These are phyloP conservation scores for Rhizopogon roseolus DNA, from an alignment of 768 basidiomycete genomes.

Conservation along the genomic window DNA sequence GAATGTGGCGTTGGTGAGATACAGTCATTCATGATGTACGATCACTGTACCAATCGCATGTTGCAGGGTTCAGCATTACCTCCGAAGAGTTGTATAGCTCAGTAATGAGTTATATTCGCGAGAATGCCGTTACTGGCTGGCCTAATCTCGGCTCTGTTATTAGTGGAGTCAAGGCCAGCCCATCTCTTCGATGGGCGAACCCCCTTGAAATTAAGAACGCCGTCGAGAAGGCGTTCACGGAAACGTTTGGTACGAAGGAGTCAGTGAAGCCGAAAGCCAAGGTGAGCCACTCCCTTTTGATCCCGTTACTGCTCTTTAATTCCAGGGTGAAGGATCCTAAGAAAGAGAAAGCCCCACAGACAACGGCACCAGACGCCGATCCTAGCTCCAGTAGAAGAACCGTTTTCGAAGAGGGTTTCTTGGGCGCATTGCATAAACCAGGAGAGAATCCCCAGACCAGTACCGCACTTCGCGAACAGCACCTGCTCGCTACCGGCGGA, in stretches of 20 bases:
- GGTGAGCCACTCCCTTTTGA: constrained; percentile 30
- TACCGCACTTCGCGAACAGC: constrained; percentile 71
- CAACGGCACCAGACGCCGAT: constrained; percentile 30
- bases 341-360: constrained; percentile 31
- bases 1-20: constrained; percentile 84
- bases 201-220: constrained; percentile 82
- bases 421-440: constrained; percentile 87
- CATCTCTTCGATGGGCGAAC: constrained; percentile 75
- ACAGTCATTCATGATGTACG: not conserved
- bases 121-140: constrained; percentile 67
- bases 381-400: constrained; percentile 41
- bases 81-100: constrained; percentile 53
- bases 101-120: constrained; percentile 53
- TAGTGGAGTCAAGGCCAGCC: constrained; percentile 53
- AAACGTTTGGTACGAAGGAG: constrained; percentile 72
- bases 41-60: not conserved
- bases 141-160: constrained; percentile 63
- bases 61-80: constrained; percentile 74
- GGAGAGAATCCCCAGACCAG: constrained; percentile 90
- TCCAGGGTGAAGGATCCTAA: constrained; percentile 39
- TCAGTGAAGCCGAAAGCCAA: constrained; percentile 61
- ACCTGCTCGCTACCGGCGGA: constrained; percentile 76
- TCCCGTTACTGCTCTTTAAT: not conserved
- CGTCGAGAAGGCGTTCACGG: constrained; percentile 63
- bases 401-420: constrained; percentile 93